A percentile compares a stretch with the other conserved stretches of the same genome.
Evolutionary conservation across 2,329 filamentous ascomycete species (phyloP).

Genomic region (Aspergillus intermedius): DNA sequence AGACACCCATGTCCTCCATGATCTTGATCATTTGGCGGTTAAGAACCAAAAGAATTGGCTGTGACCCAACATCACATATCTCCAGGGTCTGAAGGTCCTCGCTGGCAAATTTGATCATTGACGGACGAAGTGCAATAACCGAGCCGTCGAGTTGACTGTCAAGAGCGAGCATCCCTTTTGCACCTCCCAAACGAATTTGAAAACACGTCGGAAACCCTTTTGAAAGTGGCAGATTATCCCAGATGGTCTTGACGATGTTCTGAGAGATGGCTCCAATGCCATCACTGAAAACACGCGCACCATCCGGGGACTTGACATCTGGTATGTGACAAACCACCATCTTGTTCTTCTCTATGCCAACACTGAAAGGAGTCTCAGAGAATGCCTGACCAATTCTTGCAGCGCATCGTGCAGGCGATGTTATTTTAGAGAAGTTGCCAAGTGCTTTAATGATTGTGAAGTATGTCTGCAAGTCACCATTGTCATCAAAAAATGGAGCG

Average conservation of each 20-base stretch:
- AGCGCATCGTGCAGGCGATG: slow-evolving; percentile 51
- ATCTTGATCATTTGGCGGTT: slow-evolving; percentile 83
- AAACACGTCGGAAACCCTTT: slow-evolving; percentile 55
- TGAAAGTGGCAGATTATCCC: slow-evolving; percentile 45
- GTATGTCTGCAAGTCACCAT: slow-evolving; percentile 24
- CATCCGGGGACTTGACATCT: slow-evolving; percentile 23
- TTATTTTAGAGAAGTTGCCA: slow-evolving; percentile 46
- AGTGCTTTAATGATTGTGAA: slow-evolving; percentile 40
- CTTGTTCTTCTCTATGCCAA: slow-evolving; percentile 38
- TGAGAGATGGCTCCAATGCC: slow-evolving; percentile 68
- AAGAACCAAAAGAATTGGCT: slow-evolving; percentile 61
- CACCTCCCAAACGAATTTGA: slow-evolving; percentile 67
- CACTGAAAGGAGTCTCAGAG: slow-evolving; percentile 62
- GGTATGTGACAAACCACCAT: slow-evolving; percentile 15
- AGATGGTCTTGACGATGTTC: slow-evolving; percentile 53
- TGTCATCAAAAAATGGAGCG: slow-evolving; percentile 39
- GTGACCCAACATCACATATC: slow-evolving; percentile 53
- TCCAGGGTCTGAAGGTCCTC: slow-evolving; percentile 10
- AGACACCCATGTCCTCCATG: slow-evolving; percentile 67
- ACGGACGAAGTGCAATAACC: slow-evolving; percentile 57
- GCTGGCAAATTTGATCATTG: slow-evolving; percentile 82
- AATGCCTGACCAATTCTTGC: slow-evolving; percentile 61
- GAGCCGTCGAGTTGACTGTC: slow-evolving; percentile 56
- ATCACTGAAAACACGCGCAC: slow-evolving; percentile 64
- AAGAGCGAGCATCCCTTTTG: slow-evolving; percentile 72